phyloP scores from a whole-genome alignment of 164 flowering plant genomes.

The Magnolia officinalis region DNA sequence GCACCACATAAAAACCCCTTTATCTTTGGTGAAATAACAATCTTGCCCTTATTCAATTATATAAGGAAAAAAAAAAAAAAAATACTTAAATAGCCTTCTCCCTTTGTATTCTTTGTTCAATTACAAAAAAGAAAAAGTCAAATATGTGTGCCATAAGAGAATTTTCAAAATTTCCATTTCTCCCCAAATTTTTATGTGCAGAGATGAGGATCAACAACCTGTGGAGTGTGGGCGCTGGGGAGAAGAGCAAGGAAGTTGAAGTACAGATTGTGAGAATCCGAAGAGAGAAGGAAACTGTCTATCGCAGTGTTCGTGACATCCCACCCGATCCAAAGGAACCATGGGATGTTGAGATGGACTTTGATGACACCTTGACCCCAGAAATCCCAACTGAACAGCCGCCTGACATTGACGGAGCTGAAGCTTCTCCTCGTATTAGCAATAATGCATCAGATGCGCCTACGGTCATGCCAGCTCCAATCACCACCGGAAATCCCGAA shows the following conservation, averaged over 20 bases:
- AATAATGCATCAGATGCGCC: not conserved
- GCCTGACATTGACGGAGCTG: slow-evolving; percentile 51
- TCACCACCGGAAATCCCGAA: slow-evolving; percentile 21
- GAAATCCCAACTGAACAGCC: slow-evolving; percentile 72
- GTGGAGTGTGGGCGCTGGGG: slow-evolving; percentile 72
- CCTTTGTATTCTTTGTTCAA: no score
- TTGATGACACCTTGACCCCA: slow-evolving; percentile 81
- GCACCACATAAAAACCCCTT: no score
- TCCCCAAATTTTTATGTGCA: slow-evolving; percentile 40
- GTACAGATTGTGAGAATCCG: slow-evolving; percentile 61
- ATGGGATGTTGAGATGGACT: slow-evolving; percentile 97
- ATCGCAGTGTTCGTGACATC: slow-evolving; percentile 45
- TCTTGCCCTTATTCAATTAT: no score
- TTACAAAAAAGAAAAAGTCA: not conserved
- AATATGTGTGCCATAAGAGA: not conserved
- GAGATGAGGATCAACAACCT: slow-evolving; percentile 41
- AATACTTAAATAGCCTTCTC: not conserved
- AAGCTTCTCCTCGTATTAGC: slow-evolving; percentile 6
- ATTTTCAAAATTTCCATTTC: slow-evolving; percentile 5
- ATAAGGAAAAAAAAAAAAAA: no score
- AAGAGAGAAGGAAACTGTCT: slow-evolving; percentile 70
- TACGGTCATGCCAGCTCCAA: not conserved
- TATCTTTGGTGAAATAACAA: no score
- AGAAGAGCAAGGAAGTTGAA: slow-evolving; percentile 83
- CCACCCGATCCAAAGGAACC: slow-evolving; percentile 84